phyloP scores from a whole-genome alignment of 148 eudicot species.

The Persicaria maculosa region DNA sequence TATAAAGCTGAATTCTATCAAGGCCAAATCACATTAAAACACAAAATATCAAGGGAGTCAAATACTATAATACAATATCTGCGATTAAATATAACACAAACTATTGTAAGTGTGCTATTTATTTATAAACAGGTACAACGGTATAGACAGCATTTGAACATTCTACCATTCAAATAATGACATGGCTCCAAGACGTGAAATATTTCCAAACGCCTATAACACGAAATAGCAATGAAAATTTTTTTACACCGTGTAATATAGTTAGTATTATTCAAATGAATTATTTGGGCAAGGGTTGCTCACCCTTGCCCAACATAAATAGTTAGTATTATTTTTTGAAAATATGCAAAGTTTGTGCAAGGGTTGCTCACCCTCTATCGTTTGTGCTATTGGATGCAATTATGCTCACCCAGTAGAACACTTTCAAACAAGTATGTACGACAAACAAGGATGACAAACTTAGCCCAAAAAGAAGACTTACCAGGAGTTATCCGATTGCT shows the following conservation, averaged over 20 bases:
- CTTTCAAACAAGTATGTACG: not conserved
- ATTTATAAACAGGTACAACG: too few species aligned
- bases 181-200: too few species aligned
- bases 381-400: not conserved
- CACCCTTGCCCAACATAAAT: too few species aligned
- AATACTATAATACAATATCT: not conserved
- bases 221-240: too few species aligned
- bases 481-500: conserved; percentile 80
- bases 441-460: not conserved
- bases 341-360: not conserved
- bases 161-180: too few species aligned
- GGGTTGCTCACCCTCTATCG: not conserved
- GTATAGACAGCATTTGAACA: too few species aligned
- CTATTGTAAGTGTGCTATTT: not conserved
- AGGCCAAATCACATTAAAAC: not conserved
- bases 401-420: not conserved
- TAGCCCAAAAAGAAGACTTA: conserved; percentile 16
- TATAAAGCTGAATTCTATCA: not conserved
- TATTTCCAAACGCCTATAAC: too few species aligned
- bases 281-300: too few species aligned
- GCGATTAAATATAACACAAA: not conserved
- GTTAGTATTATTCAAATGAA: too few species aligned
- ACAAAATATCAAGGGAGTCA: not conserved
- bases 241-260: too few species aligned
- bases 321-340: not conserved